Base-by-base conservation (phyloP, 1,284 basidiomycete species). In the Lentinus polychrous region DNA sequence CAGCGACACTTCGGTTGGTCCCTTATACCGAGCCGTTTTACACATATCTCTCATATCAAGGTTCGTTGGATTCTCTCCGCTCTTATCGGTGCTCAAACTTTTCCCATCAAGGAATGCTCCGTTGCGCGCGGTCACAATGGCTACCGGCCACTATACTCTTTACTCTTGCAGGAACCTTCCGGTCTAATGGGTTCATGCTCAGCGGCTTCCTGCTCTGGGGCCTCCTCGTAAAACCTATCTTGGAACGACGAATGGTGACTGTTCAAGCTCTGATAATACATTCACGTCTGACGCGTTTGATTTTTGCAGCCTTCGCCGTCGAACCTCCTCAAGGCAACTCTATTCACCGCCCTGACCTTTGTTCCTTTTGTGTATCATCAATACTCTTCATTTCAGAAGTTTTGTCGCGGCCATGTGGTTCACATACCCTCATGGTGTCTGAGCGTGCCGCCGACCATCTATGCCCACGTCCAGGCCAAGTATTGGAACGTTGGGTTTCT, bases 401-500 rank as follows among this genome's bases (percentile, higher is more conserved):
- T 93, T 60, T 97, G 94, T 47, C 6, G 35, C 8, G 15, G 32
- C 23, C 41, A 14, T 52, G 14, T 2, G 3, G 27, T 41, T 2
- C 15, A 49, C 2, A 38, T 45, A 8, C 48, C 57, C 2, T 58
- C 50, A 33, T 97, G 93, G 94, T 97, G 94, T 63, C 45, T 59
- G 0, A 52, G 60, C 0, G 40, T 59, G 2, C 56, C 83, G 1
- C 91, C 92, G 0, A 75, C 80, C 12, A 80, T 91, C 40, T 98
- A 98, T 63, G 69, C 76, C n/a, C 82, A 89, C 58, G 88, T 91
- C 1, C 95, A 98, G 65, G 66, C 68, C 0, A 71, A 78, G 41
- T 98, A 98, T 66, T 99, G 95, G 94, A 75, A 91, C 63, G 73
- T 80, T 52, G 94, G 94, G 4, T 79, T 93, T 52, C 67, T 97